Percentiles rank a stretch among this genome's conserved stretches.
Evolutionary conservation across 2,329 filamentous ascomycete genomes (phyloP).

Genomic region (Ascochyta pisi): DNA sequence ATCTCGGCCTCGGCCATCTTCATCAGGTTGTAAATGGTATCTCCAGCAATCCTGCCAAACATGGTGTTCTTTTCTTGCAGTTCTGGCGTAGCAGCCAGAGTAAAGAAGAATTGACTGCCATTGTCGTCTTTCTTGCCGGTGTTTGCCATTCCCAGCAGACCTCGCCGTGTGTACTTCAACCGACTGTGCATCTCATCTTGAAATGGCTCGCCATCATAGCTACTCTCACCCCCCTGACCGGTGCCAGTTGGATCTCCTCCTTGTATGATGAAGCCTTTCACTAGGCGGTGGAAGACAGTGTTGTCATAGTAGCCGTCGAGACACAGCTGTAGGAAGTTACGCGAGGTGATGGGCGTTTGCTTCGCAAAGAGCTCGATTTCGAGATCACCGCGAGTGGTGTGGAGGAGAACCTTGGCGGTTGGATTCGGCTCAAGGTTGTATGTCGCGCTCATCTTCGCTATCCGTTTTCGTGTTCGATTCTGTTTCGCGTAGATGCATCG

Average conservation of each 20-base stretch:
- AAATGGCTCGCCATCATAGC: constrained; percentile 83
- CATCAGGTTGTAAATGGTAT: constrained; percentile 94
- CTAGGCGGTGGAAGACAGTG: constrained; percentile 91
- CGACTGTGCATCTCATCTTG: constrained; percentile 91
- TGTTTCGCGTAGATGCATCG: neutral
- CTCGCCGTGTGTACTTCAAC: constrained; percentile 89
- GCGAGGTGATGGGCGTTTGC: constrained; percentile 87
- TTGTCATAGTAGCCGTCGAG: constrained; percentile 94
- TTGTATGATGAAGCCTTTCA: constrained; percentile 91
- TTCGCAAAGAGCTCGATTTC: constrained; percentile 94
- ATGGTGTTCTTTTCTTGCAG: constrained; percentile 89
- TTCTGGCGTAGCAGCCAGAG: constrained; percentile 81
- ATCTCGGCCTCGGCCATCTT: constrained; percentile 92
- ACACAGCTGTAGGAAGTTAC: constrained; percentile 95
- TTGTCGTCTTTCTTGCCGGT: constrained; percentile 79
- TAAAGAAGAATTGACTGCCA: constrained; percentile 97
- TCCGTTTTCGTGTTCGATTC: neutral
- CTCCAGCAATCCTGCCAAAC: constrained; percentile 89
- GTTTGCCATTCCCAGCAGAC: constrained; percentile 95
- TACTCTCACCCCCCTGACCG: constrained; percentile 88
- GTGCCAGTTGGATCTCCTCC: constrained; percentile 94
- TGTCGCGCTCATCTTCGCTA: constrained; percentile 74
- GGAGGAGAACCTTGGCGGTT: constrained; percentile 87
- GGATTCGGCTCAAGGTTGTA: constrained; percentile 96
- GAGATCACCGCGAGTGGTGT: constrained; percentile 89